A percentile compares a stretch with the other conserved stretches of the same genome.
Conservation (phyloP, 495 filamentous ascomycete species). For the Echria macrotheca region DNA sequence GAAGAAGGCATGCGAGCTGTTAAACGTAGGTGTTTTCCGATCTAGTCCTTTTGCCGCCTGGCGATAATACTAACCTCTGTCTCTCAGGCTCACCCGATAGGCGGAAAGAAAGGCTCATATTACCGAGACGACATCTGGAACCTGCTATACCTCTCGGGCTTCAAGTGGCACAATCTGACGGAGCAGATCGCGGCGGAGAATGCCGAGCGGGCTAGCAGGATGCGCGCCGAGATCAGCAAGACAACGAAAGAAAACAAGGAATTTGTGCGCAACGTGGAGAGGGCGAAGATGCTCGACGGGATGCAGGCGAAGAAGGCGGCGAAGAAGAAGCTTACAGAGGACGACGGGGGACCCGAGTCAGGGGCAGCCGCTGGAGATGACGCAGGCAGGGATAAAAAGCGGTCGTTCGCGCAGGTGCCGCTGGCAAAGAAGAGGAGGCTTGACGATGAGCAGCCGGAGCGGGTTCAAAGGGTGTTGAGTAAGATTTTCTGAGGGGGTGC, state of each 20-base stretch:
- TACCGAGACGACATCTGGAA: constrained; percentile 94
- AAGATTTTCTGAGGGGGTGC: constrained; percentile 61
- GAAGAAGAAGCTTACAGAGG: constrained; percentile 43
- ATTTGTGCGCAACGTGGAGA: constrained; percentile 72
- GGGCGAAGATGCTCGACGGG: constrained; percentile 64
- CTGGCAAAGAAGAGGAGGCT: constrained; percentile 43
- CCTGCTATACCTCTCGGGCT: constrained; percentile 69
- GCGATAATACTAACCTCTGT: neutral
- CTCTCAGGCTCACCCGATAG: constrained; percentile 54
- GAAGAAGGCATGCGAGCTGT: constrained; percentile 72
- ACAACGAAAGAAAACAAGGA: constrained; percentile 77
- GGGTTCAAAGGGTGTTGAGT: constrained; percentile 71
- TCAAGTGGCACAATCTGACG: constrained; percentile 62
- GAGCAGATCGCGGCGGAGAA: constrained; percentile 71
- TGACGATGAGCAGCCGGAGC: constrained; percentile 52
- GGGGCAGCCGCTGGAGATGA: constrained; percentile 16
- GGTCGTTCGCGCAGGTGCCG: constrained; percentile 70
- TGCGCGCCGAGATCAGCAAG: constrained; percentile 74
- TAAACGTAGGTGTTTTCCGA: constrained; percentile 51
- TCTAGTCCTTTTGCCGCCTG: neutral
- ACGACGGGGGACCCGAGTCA: constrained; percentile 18
- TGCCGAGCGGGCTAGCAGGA: constrained; percentile 70
- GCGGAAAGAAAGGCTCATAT: constrained; percentile 80
- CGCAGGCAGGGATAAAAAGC: constrained; percentile 29
- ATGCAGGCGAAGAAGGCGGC: constrained; percentile 60